Base-by-base conservation (phyloP, 257 asterid species). In the Hygrophila difformis region DNA sequence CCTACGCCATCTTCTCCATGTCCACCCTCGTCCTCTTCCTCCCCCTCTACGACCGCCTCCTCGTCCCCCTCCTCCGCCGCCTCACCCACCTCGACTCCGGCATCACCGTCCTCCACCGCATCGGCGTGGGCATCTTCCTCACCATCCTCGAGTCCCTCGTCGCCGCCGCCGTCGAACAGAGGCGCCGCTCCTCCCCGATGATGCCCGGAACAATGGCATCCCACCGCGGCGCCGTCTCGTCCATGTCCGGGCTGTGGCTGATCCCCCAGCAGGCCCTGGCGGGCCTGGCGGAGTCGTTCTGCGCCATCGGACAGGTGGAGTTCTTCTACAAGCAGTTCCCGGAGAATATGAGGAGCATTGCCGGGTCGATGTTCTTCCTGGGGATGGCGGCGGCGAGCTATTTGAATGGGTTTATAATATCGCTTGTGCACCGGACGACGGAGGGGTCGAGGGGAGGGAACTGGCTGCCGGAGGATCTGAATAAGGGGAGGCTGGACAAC, bases 311-410 rank as follows among this genome's bases (percentile, higher is more conserved):
- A 0, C 97, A 84, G 57, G 76, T 76, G 11, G 97, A 89, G 56
- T 81, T 84, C 34, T 89, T 58, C 60, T 81, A 84, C 73, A 82
- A 79, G 66, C 87, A 89, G 66, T 79, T 82, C 51, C 96, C 97
- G 12, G 97, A 84, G 79, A 84, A 84, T 37, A 84, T 88, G 95
- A 77, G 87, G 69, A 88, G 96, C 61, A 56, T 88, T 1, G 97
- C 94, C 0, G 93, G 94, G 9, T 62, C 94, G 0, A 75, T 84
- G 57, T 66, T 65, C 76, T 81, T 81, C 46, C 37, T 68, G 28
- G 93, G 76, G 9, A 55, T 71, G 73, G 94, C 94, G 0, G 71
- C 65, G 0, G 73, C 94, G 0, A 82, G 73, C 35, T 89, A 84
- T 39, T 3, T 89, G 26, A 77, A 64, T 11, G 61, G 94, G 6